Percentiles rank a stretch among this genome's conserved stretches.
These are phyloP conservation scores for Fulvia fulva DNA, from an alignment of 2,329 filamentous ascomycete species.

Conservation along the genomic window DNA sequence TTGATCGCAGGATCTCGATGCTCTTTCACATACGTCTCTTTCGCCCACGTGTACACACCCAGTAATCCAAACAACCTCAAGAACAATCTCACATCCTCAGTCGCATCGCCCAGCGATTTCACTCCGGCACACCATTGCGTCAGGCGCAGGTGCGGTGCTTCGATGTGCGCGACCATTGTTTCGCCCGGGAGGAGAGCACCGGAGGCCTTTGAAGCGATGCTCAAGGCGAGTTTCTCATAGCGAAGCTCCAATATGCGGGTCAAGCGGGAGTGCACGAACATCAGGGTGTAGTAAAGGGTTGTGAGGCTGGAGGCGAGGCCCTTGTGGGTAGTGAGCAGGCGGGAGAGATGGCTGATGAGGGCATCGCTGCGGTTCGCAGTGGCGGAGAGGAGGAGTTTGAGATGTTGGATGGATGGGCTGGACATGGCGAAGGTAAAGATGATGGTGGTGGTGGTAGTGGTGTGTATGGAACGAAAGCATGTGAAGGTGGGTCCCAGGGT, in stretches of 20 bases:
- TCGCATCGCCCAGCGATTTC: conserved; percentile 56
- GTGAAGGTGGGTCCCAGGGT: background rate
- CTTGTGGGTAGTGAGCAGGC: conserved; percentile 36
- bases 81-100: conserved; percentile 70
- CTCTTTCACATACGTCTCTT: conserved; percentile 36
- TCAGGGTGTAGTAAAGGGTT: conserved; percentile 44
- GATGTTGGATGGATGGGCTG: conserved; percentile 1
- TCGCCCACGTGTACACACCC: conserved; percentile 66
- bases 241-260: conserved; percentile 35
- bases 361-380: conserved; percentile 6
- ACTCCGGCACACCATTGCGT: conserved; percentile 32
- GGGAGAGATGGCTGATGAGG: conserved; percentile 20
- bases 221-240: conserved; percentile 35
- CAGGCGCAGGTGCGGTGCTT: conserved; percentile 33
- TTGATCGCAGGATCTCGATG: conserved; percentile 45
- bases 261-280: conserved; percentile 39
- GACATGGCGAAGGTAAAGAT: too few species aligned
- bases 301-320: conserved; percentile 41
- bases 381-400: conserved; percentile 8
- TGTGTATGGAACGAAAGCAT: background rate
- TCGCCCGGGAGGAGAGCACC: conserved; percentile 41
- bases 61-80: conserved; percentile 72
- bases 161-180: conserved; percentile 37
- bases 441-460: background rate
- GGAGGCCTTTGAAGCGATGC: conserved; percentile 36